phyloP scores from a whole-genome alignment of 768 basidiomycete species.

The Tylopilus rubrobrunneus region DNA sequence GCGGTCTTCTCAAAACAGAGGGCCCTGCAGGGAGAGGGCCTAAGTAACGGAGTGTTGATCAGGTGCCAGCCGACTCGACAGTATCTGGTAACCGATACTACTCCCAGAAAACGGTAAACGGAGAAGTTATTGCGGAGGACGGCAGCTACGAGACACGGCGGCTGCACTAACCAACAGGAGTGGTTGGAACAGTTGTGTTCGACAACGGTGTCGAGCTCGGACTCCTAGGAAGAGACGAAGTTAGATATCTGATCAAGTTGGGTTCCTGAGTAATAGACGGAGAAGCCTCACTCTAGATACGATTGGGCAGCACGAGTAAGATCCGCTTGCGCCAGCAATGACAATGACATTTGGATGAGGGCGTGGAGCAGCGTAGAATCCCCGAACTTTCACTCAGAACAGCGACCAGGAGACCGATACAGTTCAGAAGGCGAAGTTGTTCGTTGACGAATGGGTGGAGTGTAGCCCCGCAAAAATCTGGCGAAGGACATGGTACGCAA shows the following conservation, averaged over 20 bases:
- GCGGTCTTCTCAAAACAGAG: too few relatives aligned
- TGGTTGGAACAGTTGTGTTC: too few relatives aligned
- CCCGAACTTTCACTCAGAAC: conserved; percentile 49
- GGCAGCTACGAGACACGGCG: too few relatives aligned
- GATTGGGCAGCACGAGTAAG: conserved; percentile 68
- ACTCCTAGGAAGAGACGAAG: too few relatives aligned
- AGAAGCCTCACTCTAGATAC: conserved; percentile 74
- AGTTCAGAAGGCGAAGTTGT: conserved; percentile 70
- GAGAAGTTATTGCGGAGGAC: too few relatives aligned
- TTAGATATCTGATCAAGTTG: conserved; percentile 46
- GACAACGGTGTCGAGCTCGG: too few relatives aligned
- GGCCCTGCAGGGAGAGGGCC: too few relatives aligned
- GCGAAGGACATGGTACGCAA: conserved; percentile 75
- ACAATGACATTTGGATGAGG: conserved; percentile 62
- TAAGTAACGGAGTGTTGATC: too few relatives aligned
- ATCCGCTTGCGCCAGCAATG: conserved; percentile 65
- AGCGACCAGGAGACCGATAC: conserved; percentile 71
- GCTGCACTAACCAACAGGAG: too few relatives aligned
- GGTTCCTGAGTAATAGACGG: conserved; percentile 39
- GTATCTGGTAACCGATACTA: too few relatives aligned
- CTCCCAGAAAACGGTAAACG: too few relatives aligned
- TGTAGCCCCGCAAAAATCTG: conserved; percentile 67
- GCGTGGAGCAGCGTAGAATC: conserved; percentile 61
- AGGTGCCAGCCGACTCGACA: too few relatives aligned
- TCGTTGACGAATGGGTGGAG: conserved; percentile 76